Percentiles rank a stretch among this genome's conserved stretches.
phyloP scores from a whole-genome alignment of 306 rosid genomes.

The Citrullus colocynthis region DNA sequence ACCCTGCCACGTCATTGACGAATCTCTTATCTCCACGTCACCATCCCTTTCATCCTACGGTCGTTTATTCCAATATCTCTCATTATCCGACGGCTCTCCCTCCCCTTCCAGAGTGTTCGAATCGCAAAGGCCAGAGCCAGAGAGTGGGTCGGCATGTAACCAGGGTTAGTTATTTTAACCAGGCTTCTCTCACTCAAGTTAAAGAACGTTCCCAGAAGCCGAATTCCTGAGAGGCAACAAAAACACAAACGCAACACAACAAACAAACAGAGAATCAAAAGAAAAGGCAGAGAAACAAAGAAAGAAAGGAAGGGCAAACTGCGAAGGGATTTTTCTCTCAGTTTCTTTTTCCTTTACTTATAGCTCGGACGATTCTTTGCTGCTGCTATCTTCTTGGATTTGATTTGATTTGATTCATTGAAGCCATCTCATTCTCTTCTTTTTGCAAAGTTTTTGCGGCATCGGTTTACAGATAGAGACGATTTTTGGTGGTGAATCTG shows the following conservation, averaged over 20 bases:
- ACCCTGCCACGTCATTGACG: slow-evolving; percentile 10
- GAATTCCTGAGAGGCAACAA: background rate
- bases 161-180: slow-evolving; percentile 31
- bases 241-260: background rate
- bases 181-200: slow-evolving; percentile 23
- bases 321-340: background rate
- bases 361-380: slow-evolving; percentile 29
- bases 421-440: background rate
- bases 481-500: background rate
- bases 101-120: slow-evolving; percentile 60
- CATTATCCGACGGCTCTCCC: slow-evolving; percentile 12
- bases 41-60: background rate
- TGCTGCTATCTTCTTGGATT: slow-evolving; percentile 12
- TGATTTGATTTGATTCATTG: background rate
- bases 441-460: background rate
- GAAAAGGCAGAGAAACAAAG: no score
- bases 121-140: background rate
- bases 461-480: background rate
- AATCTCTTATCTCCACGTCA: slow-evolving; percentile 62
- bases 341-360: slow-evolving; percentile 21
- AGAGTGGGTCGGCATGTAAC: slow-evolving; percentile 36
- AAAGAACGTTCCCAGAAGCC: slow-evolving; percentile 18
- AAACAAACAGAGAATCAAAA: background rate
- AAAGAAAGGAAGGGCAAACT: background rate
- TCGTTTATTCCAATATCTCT: background rate